Percentiles rank a stretch among this genome's conserved stretches.
These are phyloP conservation scores for Kluyveromyces nonfermentans DNA, from an alignment of 805 yeast species.

Conservation along the genomic window DNA sequence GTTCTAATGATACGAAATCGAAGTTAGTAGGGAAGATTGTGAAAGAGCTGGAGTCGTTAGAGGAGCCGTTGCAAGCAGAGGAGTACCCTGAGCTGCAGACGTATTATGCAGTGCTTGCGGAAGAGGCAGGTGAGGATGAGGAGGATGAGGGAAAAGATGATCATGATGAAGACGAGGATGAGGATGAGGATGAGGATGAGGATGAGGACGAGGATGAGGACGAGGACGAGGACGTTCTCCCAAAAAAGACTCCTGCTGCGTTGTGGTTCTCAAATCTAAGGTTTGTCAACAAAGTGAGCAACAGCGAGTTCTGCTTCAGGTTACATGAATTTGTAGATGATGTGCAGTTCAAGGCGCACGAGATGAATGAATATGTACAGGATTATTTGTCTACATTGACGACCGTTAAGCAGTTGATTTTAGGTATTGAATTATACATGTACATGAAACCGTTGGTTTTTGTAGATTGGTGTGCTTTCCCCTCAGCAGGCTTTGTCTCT, in stretches of 20 bases:
- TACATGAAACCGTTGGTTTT: slow-evolving; percentile 8
- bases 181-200: slow-evolving; percentile 5
- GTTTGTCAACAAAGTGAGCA: slow-evolving; percentile 5
- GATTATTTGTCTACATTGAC: slow-evolving; percentile 19
- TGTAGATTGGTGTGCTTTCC: slow-evolving; percentile 1
- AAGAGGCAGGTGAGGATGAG: slow-evolving; percentile 5
- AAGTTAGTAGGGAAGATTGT: slow-evolving; percentile 14
- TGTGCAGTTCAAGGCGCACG: slow-evolving; percentile 10
- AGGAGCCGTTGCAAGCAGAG: slow-evolving; percentile 15
- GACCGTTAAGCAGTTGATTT: slow-evolving; percentile 13
- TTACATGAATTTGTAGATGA: slow-evolving; percentile 18
- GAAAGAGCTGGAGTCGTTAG: slow-evolving; percentile 11
- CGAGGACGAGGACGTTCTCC: slow-evolving; percentile 9
- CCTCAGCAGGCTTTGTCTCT: slow-evolving; percentile 3
- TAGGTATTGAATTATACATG: slow-evolving; percentile 16
- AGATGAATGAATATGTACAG: slow-evolving; percentile 18
- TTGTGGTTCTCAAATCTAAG: slow-evolving; percentile 6
- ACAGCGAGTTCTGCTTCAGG: slow-evolving; percentile 12
- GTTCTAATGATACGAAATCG: slow-evolving; percentile 13
- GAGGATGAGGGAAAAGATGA: slow-evolving; percentile 4
- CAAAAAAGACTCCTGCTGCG: slow-evolving; percentile 7
- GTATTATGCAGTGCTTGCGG: slow-evolving; percentile 12
- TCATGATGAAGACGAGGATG: slow-evolving; percentile 8
- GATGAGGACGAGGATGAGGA: slow-evolving; percentile 7
- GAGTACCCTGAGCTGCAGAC: slow-evolving; percentile 23